A percentile compares a stretch with the other conserved stretches of the same genome.
Evolutionary conservation across 2,329 filamentous ascomycete species (phyloP).

Genomic region (Aspergillus vadensis): DNA sequence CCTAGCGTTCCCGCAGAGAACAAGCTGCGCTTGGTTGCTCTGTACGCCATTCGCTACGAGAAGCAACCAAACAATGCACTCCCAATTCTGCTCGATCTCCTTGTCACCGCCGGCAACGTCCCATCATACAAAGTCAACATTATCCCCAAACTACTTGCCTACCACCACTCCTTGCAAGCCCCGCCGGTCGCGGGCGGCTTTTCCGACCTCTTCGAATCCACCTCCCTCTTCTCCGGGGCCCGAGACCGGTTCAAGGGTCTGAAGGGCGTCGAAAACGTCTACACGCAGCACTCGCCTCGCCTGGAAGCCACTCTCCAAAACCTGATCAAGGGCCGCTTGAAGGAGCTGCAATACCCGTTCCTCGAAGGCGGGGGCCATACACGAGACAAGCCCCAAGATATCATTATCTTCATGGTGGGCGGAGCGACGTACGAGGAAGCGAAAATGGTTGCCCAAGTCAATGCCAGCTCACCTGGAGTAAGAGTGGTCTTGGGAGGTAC

Average conservation of each 20-base stretch:
- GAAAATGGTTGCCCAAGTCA: slow-evolving; percentile 92
- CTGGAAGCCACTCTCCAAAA: slow-evolving; percentile 87
- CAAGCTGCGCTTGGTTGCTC: slow-evolving; percentile 84
- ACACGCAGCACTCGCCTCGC: slow-evolving; percentile 92
- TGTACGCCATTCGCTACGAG: slow-evolving; percentile 93
- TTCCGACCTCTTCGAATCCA: slow-evolving; percentile 86
- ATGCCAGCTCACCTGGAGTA: slow-evolving; percentile 84
- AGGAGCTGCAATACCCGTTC: slow-evolving; percentile 88
- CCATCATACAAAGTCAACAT: slow-evolving; percentile 73
- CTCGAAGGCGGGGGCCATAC: slow-evolving; percentile 85
- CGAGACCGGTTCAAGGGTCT: slow-evolving; percentile 88
- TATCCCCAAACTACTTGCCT: slow-evolving; percentile 78
- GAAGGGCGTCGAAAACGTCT: slow-evolving; percentile 97
- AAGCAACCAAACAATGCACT: slow-evolving; percentile 82
- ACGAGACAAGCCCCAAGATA: slow-evolving; percentile 93
- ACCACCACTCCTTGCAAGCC: slow-evolving; percentile 83
- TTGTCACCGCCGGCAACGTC: slow-evolving; percentile 80
- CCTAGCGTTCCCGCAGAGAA: slow-evolving; percentile 74
- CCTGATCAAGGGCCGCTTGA: slow-evolving; percentile 85
- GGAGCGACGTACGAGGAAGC: slow-evolving; percentile 96
- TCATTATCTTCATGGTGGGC: slow-evolving; percentile 91
- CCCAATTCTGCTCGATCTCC: slow-evolving; percentile 80
- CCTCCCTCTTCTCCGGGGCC: slow-evolving; percentile 87
- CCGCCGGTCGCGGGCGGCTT: slow-evolving; percentile 76
- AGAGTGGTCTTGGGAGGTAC: slow-evolving; percentile 89